These are phyloP conservation scores for Arachis stenosperma DNA, from an alignment of 306 rosid species.

Conservation along the genomic window DNA sequence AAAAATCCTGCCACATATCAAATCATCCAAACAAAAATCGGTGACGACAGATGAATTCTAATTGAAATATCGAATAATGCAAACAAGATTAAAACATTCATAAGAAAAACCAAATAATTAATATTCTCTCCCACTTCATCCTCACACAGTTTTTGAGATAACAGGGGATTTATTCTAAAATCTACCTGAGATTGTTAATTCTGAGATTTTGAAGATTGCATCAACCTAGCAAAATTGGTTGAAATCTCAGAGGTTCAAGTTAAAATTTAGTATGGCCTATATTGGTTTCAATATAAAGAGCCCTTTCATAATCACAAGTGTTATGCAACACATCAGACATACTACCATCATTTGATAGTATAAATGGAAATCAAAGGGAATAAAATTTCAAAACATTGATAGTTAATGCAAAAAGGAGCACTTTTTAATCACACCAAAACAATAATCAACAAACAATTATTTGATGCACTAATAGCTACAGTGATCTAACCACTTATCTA, in stretches of 20 bases:
- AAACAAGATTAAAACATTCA: not conserved
- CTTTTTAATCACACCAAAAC: not conserved
- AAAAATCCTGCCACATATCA: constrained; percentile 35
- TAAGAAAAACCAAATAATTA: not conserved
- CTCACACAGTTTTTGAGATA: constrained; percentile 2
- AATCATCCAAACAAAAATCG: not conserved
- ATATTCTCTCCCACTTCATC: constrained; percentile 14
- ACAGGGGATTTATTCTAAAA: not conserved
- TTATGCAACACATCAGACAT: not conserved
- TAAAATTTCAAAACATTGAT: not conserved
- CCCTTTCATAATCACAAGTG: constrained; percentile 10
- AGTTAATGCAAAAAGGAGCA: not conserved
- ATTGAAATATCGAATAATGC: constrained; percentile 6
- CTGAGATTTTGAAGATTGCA: not conserved
- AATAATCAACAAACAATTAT: not conserved
- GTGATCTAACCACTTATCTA: not conserved
- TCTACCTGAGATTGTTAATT: not conserved
- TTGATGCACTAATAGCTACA: constrained; percentile 5
- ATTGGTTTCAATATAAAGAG: not conserved
- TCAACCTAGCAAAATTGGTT: not conserved
- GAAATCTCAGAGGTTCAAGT: not conserved
- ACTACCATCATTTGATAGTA: not conserved
- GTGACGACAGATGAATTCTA: not conserved
- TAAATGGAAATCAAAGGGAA: not conserved
- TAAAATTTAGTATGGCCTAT: constrained; percentile 1